A percentile compares a stretch with the other conserved stretches of the same genome.
Conservation (phyloP, 2,329 filamentous ascomycete species). For the Talaromyces amestolkiae region DNA sequence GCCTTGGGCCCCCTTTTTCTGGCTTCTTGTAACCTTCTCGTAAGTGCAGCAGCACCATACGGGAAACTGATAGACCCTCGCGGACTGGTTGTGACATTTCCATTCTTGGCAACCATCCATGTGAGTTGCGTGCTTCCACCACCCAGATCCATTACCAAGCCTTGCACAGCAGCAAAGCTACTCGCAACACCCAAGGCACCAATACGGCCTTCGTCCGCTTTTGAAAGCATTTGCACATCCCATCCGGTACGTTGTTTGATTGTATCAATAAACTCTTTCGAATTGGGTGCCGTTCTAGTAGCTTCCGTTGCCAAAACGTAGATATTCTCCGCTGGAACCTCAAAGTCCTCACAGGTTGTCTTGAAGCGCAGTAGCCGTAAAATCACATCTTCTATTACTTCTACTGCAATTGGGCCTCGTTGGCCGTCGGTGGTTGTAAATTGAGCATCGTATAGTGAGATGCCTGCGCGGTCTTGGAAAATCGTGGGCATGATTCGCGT, state of each 20-base stretch:
- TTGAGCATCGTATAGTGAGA: slow-evolving; percentile 84
- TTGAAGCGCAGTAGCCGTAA: slow-evolving; percentile 68
- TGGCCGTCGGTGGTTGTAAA: slow-evolving; percentile 38
- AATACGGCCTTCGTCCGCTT: slow-evolving; percentile 76
- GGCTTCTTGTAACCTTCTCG: slow-evolving; percentile 51
- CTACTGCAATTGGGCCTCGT: slow-evolving; percentile 54
- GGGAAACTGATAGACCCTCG: slow-evolving; percentile 64
- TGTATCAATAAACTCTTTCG: slow-evolving; percentile 61
- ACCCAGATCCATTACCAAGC: slow-evolving; percentile 82
- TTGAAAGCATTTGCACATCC: slow-evolving; percentile 68
- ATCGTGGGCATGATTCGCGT: slow-evolving; percentile 73
- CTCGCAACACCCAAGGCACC: slow-evolving; percentile 82
- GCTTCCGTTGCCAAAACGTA: slow-evolving; percentile 84
- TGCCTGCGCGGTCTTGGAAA: slow-evolving; percentile 73
- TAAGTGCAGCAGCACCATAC: slow-evolving; percentile 67
- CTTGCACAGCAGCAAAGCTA: slow-evolving; percentile 66
- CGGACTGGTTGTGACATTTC: slow-evolving; percentile 52
- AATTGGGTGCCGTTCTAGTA: slow-evolving; percentile 76
- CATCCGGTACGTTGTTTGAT: slow-evolving; percentile 66
- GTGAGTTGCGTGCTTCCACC: slow-evolving; percentile 71
- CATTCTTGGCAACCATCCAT: slow-evolving; percentile 58
- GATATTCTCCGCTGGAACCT: slow-evolving; percentile 63
- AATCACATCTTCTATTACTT: slow-evolving; percentile 66
- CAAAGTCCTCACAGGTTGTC: slow-evolving; percentile 66
- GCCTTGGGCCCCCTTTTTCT: slow-evolving; percentile 44